Conservation (phyloP, 257 asterid genomes). For the Penstemon newberryi region DNA sequence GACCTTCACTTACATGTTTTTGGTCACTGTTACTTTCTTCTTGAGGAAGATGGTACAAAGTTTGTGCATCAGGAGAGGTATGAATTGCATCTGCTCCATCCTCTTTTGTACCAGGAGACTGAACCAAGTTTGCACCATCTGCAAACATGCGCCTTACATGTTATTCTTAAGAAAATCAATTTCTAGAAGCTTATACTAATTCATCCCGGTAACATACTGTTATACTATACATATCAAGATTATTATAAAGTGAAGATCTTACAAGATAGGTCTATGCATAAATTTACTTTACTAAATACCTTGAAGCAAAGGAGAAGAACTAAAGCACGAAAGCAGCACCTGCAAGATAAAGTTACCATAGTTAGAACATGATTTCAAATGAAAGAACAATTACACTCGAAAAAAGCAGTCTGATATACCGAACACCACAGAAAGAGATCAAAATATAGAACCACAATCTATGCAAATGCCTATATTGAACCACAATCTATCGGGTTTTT, state of each 20-base stretch:
- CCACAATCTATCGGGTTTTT: too few species aligned
- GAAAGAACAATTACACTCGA: too few species aligned
- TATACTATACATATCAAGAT: not conserved
- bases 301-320: too few species aligned
- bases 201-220: not conserved
- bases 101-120: not conserved
- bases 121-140: not conserved
- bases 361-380: too few species aligned
- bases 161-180: not conserved
- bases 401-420: too few species aligned
- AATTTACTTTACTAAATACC: too few species aligned
- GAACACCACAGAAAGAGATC: too few species aligned
- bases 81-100: not conserved
- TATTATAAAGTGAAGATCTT: not conserved
- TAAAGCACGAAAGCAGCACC: too few species aligned
- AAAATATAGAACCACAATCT: too few species aligned
- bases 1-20: conserved; percentile 9
- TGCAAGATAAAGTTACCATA: too few species aligned
- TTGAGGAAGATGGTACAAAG: conserved; percentile 15
- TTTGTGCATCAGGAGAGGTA: conserved; percentile 11
- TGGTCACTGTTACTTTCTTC: not conserved
- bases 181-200: not conserved
- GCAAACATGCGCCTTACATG: not conserved
- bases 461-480: too few species aligned
- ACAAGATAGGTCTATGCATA: not conserved